Evolutionary conservation across 768 basidiomycete species (phyloP).

Genomic region (Termitomyces heimii): DNA sequence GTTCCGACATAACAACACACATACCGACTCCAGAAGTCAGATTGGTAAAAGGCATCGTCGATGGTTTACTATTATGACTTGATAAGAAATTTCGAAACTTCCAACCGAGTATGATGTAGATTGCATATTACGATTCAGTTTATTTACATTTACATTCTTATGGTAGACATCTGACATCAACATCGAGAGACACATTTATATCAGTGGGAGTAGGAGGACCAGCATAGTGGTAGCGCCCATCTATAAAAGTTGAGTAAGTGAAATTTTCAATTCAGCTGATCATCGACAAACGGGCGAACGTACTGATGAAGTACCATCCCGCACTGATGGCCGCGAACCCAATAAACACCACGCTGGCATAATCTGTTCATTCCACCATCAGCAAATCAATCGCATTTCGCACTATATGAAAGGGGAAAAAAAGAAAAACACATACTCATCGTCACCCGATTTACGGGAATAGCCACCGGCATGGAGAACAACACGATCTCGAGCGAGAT

Average conservation of each 20-base stretch:
- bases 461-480: conserved; percentile 62
- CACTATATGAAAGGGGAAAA: no score
- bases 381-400: background rate
- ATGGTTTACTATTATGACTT: background rate
- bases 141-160: no score
- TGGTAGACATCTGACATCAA: background rate
- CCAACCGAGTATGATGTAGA: no score
- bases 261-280: background rate
- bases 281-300: conserved; percentile 14
- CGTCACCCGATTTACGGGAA: conserved; percentile 44
- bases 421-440: conserved; percentile 32
- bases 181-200: background rate
- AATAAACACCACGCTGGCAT: conserved; percentile 64
- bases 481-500: conserved; percentile 54
- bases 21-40: background rate
- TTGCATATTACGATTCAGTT: no score
- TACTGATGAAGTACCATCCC: conserved; percentile 56
- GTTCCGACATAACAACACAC: background rate
- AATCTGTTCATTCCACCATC: conserved; percentile 34
- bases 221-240: conserved; percentile 35
- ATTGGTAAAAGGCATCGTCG: background rate
- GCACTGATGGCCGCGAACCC: conserved; percentile 55
- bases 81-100: background rate
- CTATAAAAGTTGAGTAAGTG: conserved; percentile 20
- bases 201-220: conserved; percentile 33